Conservation (phyloP, 1,284 basidiomycete species). For the Sutorius eximius region DNA sequence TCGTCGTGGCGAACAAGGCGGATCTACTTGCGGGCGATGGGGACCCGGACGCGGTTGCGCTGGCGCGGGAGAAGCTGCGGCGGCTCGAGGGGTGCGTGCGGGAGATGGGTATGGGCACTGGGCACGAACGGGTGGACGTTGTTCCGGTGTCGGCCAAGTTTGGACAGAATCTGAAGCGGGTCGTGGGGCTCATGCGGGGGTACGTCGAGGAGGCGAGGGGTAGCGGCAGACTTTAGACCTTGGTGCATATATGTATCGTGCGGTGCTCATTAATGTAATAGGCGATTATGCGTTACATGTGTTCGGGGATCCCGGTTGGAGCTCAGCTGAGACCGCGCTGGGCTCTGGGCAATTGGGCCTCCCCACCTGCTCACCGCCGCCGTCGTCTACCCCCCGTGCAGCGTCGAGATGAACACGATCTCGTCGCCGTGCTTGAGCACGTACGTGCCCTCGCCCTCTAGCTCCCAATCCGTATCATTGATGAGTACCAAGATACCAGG, state of each 20-base stretch:
- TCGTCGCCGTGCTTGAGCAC: conserved; percentile 80
- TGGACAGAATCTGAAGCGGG: conserved; percentile 70
- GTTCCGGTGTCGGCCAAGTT: conserved; percentile 81
- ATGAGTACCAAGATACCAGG: conserved; percentile 95
- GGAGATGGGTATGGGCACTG: conserved; percentile 41
- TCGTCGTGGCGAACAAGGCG: conserved; percentile 95
- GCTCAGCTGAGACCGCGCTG: too few relatives aligned
- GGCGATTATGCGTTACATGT: too few relatives aligned
- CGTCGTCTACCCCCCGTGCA: conserved; percentile 73
- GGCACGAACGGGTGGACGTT: conserved; percentile 52
- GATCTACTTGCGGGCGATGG: conserved; percentile 58
- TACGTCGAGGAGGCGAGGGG: conserved; percentile 62
- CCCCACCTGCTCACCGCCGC: not conserved
- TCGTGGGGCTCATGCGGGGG: conserved; percentile 62
- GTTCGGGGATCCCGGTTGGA: too few relatives aligned
- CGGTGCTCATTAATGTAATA: not conserved
- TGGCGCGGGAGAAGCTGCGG: conserved; percentile 58
- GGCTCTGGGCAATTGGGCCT: too few relatives aligned
- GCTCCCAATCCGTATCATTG: conserved; percentile 97
- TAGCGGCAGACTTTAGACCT: not conserved
- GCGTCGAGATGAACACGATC: conserved; percentile 93
- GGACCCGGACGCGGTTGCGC: conserved; percentile 44
- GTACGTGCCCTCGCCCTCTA: conserved; percentile 94
- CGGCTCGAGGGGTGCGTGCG: conserved; percentile 56
- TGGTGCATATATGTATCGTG: not conserved